Evolutionary conservation across 148 eudicot species (phyloP), one percentile per base, ranked within the genome.

Genomic region (Rheum nobile): DNA sequence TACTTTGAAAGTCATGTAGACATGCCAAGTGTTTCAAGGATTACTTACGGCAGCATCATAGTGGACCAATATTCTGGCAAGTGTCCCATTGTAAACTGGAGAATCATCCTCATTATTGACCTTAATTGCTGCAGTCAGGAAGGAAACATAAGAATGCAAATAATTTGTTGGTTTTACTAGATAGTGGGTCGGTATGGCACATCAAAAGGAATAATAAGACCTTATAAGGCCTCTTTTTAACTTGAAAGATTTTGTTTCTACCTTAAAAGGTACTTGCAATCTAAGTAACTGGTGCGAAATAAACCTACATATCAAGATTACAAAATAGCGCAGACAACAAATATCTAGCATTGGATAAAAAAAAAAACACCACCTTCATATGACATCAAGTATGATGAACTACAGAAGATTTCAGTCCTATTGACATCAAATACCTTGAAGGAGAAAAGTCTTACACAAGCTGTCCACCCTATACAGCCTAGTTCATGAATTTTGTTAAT

Each of bases 11-110:
- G 42, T 32, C 44, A 34, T 68, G 43, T 3, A 67, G 37, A 67
- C 21, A 67, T 68, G 24, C 21, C 10, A 21, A 14, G 29, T 0
- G 46, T 71, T 71, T 71, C 48, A 71, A 16, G 38, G 5, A 73
- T 70, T 77, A 83, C 97, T 86, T 81, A 95, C 97, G 14, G 97
- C 97, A 59, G 97, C 86, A 70, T 96, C 87, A 83, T 92, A 96
- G 75, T 87, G 89, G 48, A 90, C 99, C 85, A 96, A 74, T 35
- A 78, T 90, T 73, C 73, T 81, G 69, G 91, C 89, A 76, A 96
- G 88, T 3, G 95, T 90, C 35, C 82, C 94, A 82, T 92, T 87
- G 80, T 86, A 96, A 54, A 69, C 42, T 17, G 91, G 80, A 34
- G 59, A 41, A 43, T 78, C 55, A 68, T 78, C 75, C 71, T 74